Evolutionary conservation across 2,329 filamentous ascomycete genomes (phyloP).

Genomic region (Dactylonectria macrodidyma): DNA sequence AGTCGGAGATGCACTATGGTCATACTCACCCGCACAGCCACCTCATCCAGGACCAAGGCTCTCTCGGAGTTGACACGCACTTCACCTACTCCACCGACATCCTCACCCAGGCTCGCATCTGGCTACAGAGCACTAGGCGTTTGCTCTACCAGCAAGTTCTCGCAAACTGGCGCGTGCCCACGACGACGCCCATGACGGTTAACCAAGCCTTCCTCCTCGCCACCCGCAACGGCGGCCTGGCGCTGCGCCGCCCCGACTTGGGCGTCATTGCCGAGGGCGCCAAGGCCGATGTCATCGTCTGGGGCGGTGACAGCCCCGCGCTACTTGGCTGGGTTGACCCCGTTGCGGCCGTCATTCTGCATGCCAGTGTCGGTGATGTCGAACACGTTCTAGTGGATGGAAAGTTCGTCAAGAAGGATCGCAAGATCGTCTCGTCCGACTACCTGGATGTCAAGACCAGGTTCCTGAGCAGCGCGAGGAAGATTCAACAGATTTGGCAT

Average conservation of each 20-base stretch:
- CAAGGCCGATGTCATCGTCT: conserved; percentile 69
- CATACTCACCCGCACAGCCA: conserved; percentile 62
- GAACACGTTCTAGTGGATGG: conserved; percentile 66
- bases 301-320: conserved; percentile 62
- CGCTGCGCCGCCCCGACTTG: conserved; percentile 65
- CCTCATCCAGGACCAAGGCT: conserved; percentile 63
- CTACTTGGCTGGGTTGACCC: conserved; percentile 70
- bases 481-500: neutral
- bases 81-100: conserved; percentile 67
- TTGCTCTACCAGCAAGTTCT: conserved; percentile 56
- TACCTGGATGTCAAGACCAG: neutral
- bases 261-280: conserved; percentile 64
- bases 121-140: conserved; percentile 63
- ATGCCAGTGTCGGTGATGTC: conserved; percentile 68
- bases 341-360: conserved; percentile 69
- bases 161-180: conserved; percentile 58
- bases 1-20: conserved; percentile 73
- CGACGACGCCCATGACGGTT: conserved; percentile 65
- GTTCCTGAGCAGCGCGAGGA: neutral
- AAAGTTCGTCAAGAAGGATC: conserved; percentile 62
- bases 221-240: conserved; percentile 66
- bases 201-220: conserved; percentile 70
- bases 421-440: neutral
- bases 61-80: conserved; percentile 69
- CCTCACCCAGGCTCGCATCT: conserved; percentile 67